These are phyloP conservation scores for Podospora bellae-mahoneyi DNA, from an alignment of 495 filamentous ascomycete genomes.

Conservation along the genomic window DNA sequence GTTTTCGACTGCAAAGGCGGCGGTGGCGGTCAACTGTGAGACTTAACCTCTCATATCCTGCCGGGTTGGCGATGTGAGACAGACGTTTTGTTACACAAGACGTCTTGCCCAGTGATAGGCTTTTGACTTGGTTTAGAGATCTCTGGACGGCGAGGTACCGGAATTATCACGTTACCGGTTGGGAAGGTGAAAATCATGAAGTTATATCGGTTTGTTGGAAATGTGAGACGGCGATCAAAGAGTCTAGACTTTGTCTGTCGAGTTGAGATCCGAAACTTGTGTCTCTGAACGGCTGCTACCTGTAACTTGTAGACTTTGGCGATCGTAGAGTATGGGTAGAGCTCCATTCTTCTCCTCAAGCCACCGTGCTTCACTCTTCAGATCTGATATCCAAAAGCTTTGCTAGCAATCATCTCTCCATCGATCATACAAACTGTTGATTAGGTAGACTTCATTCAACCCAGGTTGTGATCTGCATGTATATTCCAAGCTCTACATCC, in stretches of 20 bases:
- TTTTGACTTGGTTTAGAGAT: not conserved
- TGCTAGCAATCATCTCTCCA: too few relatives aligned
- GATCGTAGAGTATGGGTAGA: too few relatives aligned
- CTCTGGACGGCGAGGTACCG: not conserved
- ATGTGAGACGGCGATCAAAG: not conserved
- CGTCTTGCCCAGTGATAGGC: not conserved
- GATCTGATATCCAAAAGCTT: too few relatives aligned
- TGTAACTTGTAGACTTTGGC: too few relatives aligned
- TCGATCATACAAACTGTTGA: too few relatives aligned
- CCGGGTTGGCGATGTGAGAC: not conserved
- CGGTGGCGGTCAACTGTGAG: not conserved
- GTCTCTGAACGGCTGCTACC: too few relatives aligned
- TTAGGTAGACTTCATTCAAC: too few relatives aligned
- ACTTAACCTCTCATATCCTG: not conserved
- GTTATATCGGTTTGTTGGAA: not conserved
- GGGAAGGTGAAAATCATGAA: not conserved
- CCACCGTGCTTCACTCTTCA: too few relatives aligned
- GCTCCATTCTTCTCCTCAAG: too few relatives aligned
- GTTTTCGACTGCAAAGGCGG: not conserved
- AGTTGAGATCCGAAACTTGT: too few relatives aligned
- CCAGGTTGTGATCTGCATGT: too few relatives aligned
- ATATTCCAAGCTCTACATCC: too few relatives aligned
- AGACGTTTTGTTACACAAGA: not conserved
- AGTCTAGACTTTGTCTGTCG: not conserved
- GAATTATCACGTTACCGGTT: not conserved